Conservation (phyloP, 2,329 filamentous ascomycete species). For the Beauveria australis region DNA sequence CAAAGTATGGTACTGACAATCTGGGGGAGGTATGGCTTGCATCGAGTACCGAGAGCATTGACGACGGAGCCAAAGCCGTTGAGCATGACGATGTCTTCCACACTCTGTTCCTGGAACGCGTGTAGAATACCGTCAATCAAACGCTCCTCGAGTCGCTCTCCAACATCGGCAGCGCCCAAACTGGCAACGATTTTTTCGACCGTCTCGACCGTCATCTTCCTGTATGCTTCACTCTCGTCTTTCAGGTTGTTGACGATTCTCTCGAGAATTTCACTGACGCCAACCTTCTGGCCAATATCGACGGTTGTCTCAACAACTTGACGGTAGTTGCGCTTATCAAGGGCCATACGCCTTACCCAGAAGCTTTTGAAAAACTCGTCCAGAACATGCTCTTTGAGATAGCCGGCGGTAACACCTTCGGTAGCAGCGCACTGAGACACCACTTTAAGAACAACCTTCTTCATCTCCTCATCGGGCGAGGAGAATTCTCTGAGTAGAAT, state of each 20-base stretch:
- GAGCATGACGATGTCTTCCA: conserved; percentile 91
- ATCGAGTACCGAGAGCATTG: conserved; percentile 84
- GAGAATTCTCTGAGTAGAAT: conserved; percentile 93
- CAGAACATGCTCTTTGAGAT: conserved; percentile 90
- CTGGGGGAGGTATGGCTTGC: conserved; percentile 93
- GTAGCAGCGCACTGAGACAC: conserved; percentile 93
- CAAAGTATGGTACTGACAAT: conserved; percentile 96
- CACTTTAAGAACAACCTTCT: conserved; percentile 97
- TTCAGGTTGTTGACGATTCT: conserved; percentile 92
- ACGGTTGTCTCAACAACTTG: conserved; percentile 98
- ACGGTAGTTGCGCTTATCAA: conserved; percentile 95
- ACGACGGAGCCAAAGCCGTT: conserved; percentile 98
- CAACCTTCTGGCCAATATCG: conserved; percentile 95
- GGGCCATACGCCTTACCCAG: conserved; percentile 93
- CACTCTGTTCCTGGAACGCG: conserved; percentile 95
- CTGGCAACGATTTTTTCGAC: conserved; percentile 94
- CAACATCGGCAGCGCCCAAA: conserved; percentile 87
- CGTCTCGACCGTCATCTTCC: conserved; percentile 98
- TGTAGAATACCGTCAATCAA: conserved; percentile 92
- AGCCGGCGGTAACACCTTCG: conserved; percentile 87
- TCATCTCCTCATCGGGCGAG: conserved; percentile 98
- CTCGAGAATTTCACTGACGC: conserved; percentile 88
- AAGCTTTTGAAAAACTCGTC: conserved; percentile 98
- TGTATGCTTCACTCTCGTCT: conserved; percentile 94
- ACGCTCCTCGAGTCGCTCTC: conserved; percentile 83